Base-by-base conservation (phyloP, 2,329 filamentous ascomycete species). In the Fusarium newnesense region DNA sequence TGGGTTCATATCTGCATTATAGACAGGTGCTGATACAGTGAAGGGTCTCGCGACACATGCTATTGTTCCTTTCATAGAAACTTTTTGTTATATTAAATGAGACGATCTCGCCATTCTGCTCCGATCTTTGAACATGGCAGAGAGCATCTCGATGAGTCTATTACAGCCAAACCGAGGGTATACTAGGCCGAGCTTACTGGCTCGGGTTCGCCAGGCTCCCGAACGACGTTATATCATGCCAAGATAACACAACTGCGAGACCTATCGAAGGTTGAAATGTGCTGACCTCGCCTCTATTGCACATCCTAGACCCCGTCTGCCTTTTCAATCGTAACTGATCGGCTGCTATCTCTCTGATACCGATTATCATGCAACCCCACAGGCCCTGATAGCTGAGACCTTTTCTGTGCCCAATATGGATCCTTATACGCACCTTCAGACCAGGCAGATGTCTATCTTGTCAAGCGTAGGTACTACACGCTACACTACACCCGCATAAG, bases 371-470 rank as follows among this genome's bases (percentile, higher is more conserved):
- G 53, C 30, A 53, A 65, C 74, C 69, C 64, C 68, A 72, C 74
- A 52, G 46, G 56, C 56, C 30, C 64, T 72, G 63, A 69, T 68
- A 75, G 65, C 69, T 72, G 72, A 71, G 74, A 73, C 69, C 57
- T 42, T 69, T 60, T 74, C 63, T 74, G 72, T 64, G 60, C 71
- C 54, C 61, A 65, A 69, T 64, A 75, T 73, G 67, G 67, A 68
- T 64, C 56, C 71, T 15, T 40, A 50, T 53, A 42, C 32, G 46
- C 65, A 67, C 39, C 37, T 67, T 70, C 56, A 49, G 57, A 40
- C 50, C 58, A 70, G 64, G 67, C 62, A 70, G 64, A 68, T 75
- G 69, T 64, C 67, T 71, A 71, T 69, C 67, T 75, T 77, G 64
- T 69, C 46, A 64, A 60, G 64, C 64, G 32, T 52, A 36, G 32